Conservation (phyloP, 148 eudicot genomes). For the Agrostemma githago region DNA sequence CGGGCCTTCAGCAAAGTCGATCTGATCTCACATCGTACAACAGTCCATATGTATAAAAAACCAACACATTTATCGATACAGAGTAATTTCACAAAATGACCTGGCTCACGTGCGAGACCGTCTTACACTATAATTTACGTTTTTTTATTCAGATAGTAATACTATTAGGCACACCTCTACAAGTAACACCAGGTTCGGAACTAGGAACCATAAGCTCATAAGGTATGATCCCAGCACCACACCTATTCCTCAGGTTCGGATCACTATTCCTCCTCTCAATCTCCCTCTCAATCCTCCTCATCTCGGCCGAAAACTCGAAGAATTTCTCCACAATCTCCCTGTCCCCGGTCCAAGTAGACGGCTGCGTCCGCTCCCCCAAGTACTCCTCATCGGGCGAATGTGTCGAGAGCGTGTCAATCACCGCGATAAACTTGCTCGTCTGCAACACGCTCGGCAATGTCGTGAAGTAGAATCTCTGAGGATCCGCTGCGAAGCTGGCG, state of each 20-base stretch:
- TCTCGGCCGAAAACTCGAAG: constrained; percentile 66
- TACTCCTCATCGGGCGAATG: constrained; percentile 97
- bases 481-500: constrained; percentile 47
- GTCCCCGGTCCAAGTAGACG: constrained; percentile 80
- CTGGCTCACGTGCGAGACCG: no score
- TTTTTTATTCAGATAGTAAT: constrained; percentile 51
- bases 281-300: constrained; percentile 62
- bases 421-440: constrained; percentile 89
- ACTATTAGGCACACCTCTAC: constrained; percentile 96
- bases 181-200: constrained; percentile 86
- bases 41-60: no score
- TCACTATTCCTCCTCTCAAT: constrained; percentile 66
- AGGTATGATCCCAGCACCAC: constrained; percentile 93
- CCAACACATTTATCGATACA: no score
- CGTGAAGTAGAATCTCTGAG: constrained; percentile 61
- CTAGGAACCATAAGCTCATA: constrained; percentile 89
- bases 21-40: no score
- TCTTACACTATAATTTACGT: background rate
- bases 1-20: no score
- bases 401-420: constrained; percentile 82
- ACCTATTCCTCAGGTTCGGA: constrained; percentile 60
- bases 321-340: constrained; percentile 63
- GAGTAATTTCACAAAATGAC: no score
- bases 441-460: constrained; percentile 75
- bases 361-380: constrained; percentile 69